phyloP scores from a whole-genome alignment of 371 early-diverging fungal genomes.

The Actinomortierella wolfii region DNA sequence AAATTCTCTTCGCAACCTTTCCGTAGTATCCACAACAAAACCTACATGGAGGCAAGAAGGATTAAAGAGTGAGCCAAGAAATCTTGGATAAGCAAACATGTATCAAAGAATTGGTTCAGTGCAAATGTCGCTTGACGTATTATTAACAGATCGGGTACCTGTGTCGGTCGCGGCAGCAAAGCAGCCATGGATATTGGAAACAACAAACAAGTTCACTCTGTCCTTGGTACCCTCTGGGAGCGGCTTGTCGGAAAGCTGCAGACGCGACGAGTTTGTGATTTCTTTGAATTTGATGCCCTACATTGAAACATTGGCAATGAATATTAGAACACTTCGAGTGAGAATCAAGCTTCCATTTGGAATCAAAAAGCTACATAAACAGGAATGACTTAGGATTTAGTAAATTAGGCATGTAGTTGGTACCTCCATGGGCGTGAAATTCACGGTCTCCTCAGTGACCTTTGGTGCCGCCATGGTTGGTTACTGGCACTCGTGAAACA shows the following conservation, averaged over 20 bases:
- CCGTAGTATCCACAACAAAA: constrained; percentile 27
- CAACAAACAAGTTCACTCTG: constrained; percentile 20
- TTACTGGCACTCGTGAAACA: too few relatives aligned
- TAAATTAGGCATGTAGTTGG: too few relatives aligned
- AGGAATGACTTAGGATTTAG: background rate
- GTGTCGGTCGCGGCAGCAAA: constrained; percentile 26
- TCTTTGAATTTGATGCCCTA: constrained; percentile 32
- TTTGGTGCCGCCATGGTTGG: constrained; percentile 10
- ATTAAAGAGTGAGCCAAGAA: background rate
- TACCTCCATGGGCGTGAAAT: constrained; percentile 13
- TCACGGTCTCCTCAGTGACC: constrained; percentile 9
- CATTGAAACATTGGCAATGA: background rate
- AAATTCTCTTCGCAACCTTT: constrained; percentile 24
- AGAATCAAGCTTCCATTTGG: background rate
- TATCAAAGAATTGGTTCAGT: background rate
- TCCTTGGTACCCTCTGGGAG: constrained; percentile 11
- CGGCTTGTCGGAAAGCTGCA: constrained; percentile 17
- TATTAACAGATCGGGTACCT: too few relatives aligned
- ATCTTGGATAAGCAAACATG: background rate
- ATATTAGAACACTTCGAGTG: background rate
- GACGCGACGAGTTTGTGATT: constrained; percentile 13
- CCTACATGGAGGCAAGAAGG: constrained; percentile 12
- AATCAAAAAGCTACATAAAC: background rate
- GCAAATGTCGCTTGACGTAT: too few relatives aligned
- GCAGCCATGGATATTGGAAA: constrained; percentile 34